Percentiles rank a stretch among this genome's conserved stretches.
phyloP scores from a whole-genome alignment of 1,284 basidiomycete genomes.

The Ustilago crameri region DNA sequence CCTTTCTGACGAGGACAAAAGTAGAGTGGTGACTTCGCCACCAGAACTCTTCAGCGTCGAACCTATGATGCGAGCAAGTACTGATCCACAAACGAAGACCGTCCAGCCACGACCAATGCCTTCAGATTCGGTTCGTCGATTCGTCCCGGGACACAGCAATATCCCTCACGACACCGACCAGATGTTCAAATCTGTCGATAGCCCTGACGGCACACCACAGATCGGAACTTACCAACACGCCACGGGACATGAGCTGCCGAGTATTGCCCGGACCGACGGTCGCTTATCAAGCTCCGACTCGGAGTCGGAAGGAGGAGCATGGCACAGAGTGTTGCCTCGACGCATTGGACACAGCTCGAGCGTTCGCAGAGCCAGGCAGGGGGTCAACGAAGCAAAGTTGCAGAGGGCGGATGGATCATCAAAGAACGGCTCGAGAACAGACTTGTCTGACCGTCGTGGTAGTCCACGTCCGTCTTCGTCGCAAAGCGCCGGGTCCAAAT shows the following conservation, averaged over 20 bases:
- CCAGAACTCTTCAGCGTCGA: slow-evolving; percentile 16
- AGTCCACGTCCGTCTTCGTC: slow-evolving; percentile 34
- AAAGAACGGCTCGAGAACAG: slow-evolving; percentile 2
- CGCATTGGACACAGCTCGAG: slow-evolving; percentile 35
- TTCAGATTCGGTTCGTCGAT: background rate
- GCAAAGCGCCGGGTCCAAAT: slow-evolving; percentile 14
- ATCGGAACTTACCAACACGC: background rate
- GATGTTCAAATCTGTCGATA: background rate
- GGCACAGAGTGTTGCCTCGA: slow-evolving; percentile 45
- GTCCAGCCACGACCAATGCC: background rate
- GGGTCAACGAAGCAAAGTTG: slow-evolving; percentile 21
- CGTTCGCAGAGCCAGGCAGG: slow-evolving; percentile 25
- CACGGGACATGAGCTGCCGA: background rate
- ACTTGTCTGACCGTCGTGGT: slow-evolving; percentile 17
- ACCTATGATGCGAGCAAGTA: background rate
- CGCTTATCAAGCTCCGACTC: slow-evolving; percentile 41
- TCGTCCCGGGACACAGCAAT: background rate
- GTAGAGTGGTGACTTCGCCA: slow-evolving; percentile 3
- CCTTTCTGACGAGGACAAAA: slow-evolving; percentile 29
- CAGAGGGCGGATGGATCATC: slow-evolving; percentile 7
- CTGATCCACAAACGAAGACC: background rate
- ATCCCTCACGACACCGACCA: background rate
- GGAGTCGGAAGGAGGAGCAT: slow-evolving; percentile 47
- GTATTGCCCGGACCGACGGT: slow-evolving; percentile 21
- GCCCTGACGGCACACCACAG: background rate